Base-by-base conservation (phyloP, 2,329 filamentous ascomycete species). In the Lomentospora prolificans region DNA sequence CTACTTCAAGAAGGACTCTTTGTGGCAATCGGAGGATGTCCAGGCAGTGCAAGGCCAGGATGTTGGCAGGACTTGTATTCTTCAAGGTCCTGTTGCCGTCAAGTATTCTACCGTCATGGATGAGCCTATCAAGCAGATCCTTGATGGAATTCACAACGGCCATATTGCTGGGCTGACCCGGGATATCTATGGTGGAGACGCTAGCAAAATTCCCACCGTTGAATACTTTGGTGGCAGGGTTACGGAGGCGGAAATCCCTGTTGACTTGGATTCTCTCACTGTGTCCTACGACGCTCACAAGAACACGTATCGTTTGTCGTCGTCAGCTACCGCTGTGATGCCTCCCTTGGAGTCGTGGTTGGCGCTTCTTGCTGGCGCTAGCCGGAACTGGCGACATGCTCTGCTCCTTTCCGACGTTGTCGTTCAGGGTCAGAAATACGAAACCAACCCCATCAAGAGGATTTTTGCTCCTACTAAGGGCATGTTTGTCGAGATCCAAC, bases 1-100 rank as follows among this genome's bases (percentile, higher is more conserved):
- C 74, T 99, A 90, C 77, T 99, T 99, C 86, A 99, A 99, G 84
- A 99, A 99, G 77, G 94, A 99, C 70, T 99, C 94, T 1, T 81
- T 99, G 6, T 99, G 94, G 94, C 94, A 99, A 73, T 97, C 94
- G 1, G 94, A 99, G 72, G 94, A 99, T 66, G 79, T 99, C 9
- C 92, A 95, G 65, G 94, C 94, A 55, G 91, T 99, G 57, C 91
- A 96, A 59, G 92, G 80, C 63, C 94, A 97, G 72, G 95, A 99
- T 67, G 94, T 99, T 58, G 91, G 90, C 60, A 84, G 95, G 67
- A 96, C 91, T 48, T 96, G 91, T 75, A 96, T 99, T 67, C 77
- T 99, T 36, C 94, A 99, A 70, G 95, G 94, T 17, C 94, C 94
- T 4, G 90, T 91, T 74, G 88, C 94, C 56, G 94, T 83, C 65